These are phyloP conservation scores for Clonostachys rhizophaga DNA, from an alignment of 2,329 filamentous ascomycete species.

Conservation along the genomic window DNA sequence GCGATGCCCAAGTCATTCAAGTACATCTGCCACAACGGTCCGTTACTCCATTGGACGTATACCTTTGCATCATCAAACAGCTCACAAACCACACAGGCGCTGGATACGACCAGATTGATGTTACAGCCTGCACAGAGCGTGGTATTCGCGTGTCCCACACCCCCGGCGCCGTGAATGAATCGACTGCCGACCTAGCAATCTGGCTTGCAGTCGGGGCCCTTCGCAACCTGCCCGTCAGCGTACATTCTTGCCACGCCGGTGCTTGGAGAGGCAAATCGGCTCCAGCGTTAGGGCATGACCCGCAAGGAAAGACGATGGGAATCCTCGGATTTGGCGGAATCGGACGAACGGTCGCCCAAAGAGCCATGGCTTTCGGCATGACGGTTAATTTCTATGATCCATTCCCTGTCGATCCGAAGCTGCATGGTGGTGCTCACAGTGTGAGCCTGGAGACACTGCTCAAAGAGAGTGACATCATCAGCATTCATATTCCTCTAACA, in stretches of 20 bases:
- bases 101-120: conserved; percentile 80
- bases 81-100: conserved; percentile 66
- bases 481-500: conserved; percentile 11
- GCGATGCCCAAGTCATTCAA: conserved; percentile 31
- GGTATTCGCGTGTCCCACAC: conserved; percentile 59
- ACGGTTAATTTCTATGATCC: conserved; percentile 37
- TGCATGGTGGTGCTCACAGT: conserved; percentile 20
- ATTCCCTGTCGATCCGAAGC: conserved; percentile 7
- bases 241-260: conserved; percentile 51
- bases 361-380: conserved; percentile 35
- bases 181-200: conserved; percentile 67
- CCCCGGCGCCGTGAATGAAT: conserved; percentile 62
- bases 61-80: conserved; percentile 61
- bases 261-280: conserved; percentile 49
- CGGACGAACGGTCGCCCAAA: conserved; percentile 33
- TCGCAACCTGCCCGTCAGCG: conserved; percentile 46
- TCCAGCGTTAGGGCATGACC: conserved; percentile 19
- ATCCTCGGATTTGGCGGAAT: conserved; percentile 44
- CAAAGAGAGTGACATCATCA: conserved; percentile 54
- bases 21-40: conserved; percentile 33
- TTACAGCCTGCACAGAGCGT: conserved; percentile 58
- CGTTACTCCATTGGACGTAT: conserved; percentile 69
- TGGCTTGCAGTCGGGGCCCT: conserved; percentile 68
- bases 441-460: conserved; percentile 6
- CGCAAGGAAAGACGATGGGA: conserved; percentile 35